Conservation (phyloP, 768 basidiomycete species). For the Mycena vitilis region DNA sequence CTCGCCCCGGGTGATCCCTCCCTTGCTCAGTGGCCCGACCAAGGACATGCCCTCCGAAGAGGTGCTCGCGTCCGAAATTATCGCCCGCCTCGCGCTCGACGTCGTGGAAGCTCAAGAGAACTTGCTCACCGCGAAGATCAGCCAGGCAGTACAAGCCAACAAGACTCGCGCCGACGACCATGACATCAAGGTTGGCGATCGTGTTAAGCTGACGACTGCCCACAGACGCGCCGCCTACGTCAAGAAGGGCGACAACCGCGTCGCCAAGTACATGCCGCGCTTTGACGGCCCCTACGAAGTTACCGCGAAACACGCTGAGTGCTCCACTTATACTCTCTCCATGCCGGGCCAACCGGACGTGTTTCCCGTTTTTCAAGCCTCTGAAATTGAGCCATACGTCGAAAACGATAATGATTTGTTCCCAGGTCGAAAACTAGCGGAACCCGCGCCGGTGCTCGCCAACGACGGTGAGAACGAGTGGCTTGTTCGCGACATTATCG, state of each 20-base stretch:
- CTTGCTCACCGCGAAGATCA: slow-evolving; percentile 40
- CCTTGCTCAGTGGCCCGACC: slow-evolving; percentile 14
- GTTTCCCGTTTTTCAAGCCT: slow-evolving; percentile 50
- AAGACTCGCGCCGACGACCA: slow-evolving; percentile 37
- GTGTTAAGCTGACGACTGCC: slow-evolving; percentile 50
- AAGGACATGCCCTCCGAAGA: background rate
- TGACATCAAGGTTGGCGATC: slow-evolving; percentile 46
- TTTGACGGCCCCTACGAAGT: slow-evolving; percentile 47
- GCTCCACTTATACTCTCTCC: slow-evolving; percentile 35
- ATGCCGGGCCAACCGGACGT: slow-evolving; percentile 41
- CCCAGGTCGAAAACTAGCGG: slow-evolving; percentile 37
- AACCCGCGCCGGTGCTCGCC: slow-evolving; percentile 33
- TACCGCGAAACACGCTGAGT: slow-evolving; percentile 30
- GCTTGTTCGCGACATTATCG: slow-evolving; percentile 45
- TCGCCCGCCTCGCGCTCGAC: slow-evolving; percentile 24
- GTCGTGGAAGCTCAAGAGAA: slow-evolving; percentile 47
- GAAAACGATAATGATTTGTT: slow-evolving; percentile 47
- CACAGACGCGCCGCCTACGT: slow-evolving; percentile 47
- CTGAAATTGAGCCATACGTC: slow-evolving; percentile 40
- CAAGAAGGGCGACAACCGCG: slow-evolving; percentile 40
- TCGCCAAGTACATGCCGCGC: slow-evolving; percentile 56
- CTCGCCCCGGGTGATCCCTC: slow-evolving; percentile 39
- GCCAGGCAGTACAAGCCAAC: slow-evolving; percentile 48
- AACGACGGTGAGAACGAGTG: slow-evolving; percentile 37
- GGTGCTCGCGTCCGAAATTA: background rate